Base-by-base conservation (phyloP, 2,329 filamentous ascomycete species). In the Cladosporium sp. region DNA sequence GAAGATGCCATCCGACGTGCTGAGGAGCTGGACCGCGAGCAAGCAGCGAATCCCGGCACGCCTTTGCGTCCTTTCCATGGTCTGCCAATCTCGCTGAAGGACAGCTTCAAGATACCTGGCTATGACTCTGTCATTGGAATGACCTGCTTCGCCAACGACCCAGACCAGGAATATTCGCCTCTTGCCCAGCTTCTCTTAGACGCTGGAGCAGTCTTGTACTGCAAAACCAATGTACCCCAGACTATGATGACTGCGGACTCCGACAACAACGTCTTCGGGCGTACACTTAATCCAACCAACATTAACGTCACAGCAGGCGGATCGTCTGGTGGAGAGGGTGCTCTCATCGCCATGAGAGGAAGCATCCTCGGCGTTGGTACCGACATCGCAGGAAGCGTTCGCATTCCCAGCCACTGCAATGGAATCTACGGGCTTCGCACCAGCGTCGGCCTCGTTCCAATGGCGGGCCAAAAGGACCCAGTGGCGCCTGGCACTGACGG, bases 221-320 rank as follows among this genome's bases (percentile, higher is more conserved):
- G 69, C 63, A 79, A 81, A 62, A 81, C 78, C 3, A 80, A 80
- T 55, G 65, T 81, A 1, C 77, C 79, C 2, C 75, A 78, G 54
- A 79, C 76, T 0, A 70, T 81, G 57, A 75, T 78, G 74, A 69
- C 72, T 5, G 60, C 76, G 9, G 77, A 80, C 57, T 74, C 70
- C 1, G 76, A 79, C 60, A 80, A 80, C 61, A 76, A 79, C 51
- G 63, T 75, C 32, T 76, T 72, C 52, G 73, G 73, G 2, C 71
- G 73, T 10, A 72, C 74, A 0, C 58, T 78, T 28, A 79, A 80
- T 56, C 73, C 77, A 1, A 63, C 71, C 48, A 77, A 79, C 52
- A 64, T 61, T 7, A 60, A 64, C 1, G 64, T 79, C 18, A 79
- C 77, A 3, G 74, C 76, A 3, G 78, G 78, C 2, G 78, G 77